phyloP scores from a whole-genome alignment of 106 monocot species.

The Allium sativum region DNA sequence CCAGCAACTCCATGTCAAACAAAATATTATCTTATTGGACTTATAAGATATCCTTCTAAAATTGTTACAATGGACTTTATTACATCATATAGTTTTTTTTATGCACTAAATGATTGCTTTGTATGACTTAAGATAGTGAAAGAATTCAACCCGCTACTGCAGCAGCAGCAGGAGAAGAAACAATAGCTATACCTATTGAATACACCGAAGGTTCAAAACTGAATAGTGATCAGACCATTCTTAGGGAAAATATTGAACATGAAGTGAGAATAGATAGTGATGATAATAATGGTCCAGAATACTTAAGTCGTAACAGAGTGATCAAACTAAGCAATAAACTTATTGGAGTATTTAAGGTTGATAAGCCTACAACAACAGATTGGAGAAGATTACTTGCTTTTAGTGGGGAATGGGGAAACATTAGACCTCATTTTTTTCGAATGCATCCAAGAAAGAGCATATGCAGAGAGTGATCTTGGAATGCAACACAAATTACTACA shows the following conservation, averaged over 20 bases:
- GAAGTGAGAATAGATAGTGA: slow-evolving; percentile 3
- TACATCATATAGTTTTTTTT: no score
- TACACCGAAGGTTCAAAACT: slow-evolving; percentile 21
- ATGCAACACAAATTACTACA: slow-evolving; percentile 82
- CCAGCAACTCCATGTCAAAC: no score
- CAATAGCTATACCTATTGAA: slow-evolving; percentile 30
- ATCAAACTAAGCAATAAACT: slow-evolving; percentile 71
- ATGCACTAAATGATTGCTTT: no score
- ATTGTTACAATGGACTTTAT: no score
- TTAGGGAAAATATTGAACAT: slow-evolving; percentile 13
- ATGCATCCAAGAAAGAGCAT: slow-evolving; percentile 73
- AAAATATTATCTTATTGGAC: no score
- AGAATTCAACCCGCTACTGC: no score
- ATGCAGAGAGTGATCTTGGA: slow-evolving; percentile 53
- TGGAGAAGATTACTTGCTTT: slow-evolving; percentile 96
- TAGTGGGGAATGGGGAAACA: slow-evolving; percentile 77
- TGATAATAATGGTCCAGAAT: slow-evolving; percentile 7
- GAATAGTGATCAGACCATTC: slow-evolving; percentile 1
- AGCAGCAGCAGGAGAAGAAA: slow-evolving; percentile 26
- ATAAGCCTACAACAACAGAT: slow-evolving; percentile 83
- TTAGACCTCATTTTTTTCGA: slow-evolving; percentile 70
- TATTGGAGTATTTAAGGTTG: slow-evolving; percentile 89
- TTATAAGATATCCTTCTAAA: no score
- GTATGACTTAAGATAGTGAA: no score
- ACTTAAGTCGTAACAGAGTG: slow-evolving; percentile 45